phyloP scores from a whole-genome alignment of 2,329 filamentous ascomycete species.

The Penicillium sp. region DNA sequence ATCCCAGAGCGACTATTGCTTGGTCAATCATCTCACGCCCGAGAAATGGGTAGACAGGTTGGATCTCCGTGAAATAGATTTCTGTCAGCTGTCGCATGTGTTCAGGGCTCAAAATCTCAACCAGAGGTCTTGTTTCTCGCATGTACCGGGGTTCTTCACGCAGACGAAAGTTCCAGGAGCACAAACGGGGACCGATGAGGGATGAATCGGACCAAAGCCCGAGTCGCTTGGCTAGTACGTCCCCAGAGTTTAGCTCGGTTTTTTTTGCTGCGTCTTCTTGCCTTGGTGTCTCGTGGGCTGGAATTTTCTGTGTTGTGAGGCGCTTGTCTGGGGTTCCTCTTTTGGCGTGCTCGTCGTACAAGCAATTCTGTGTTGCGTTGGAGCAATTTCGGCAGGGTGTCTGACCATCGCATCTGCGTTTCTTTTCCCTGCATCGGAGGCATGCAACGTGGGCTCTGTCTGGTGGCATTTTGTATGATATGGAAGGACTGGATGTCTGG shows the following conservation, averaged over 20 bases:
- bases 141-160: neutral
- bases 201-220: neutral
- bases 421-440: neutral
- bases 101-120: neutral
- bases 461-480: neutral
- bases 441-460: neutral
- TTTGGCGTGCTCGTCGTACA: neutral
- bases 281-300: neutral
- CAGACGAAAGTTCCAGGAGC: slow-evolving; percentile 1
- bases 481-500: neutral
- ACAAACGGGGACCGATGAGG: neutral
- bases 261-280: neutral
- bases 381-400: slow-evolving; percentile 1
- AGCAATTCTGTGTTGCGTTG: neutral
- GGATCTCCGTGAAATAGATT: slow-evolving; percentile 6
- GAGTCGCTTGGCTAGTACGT: neutral
- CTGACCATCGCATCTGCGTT: neutral
- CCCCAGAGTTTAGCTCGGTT: neutral
- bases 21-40: slow-evolving; percentile 2
- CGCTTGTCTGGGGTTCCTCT: neutral
- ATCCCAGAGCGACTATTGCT: neutral
- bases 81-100: neutral
- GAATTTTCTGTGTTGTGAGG: neutral
- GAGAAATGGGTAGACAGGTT: slow-evolving; percentile 17
- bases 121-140: neutral